phyloP scores from a whole-genome alignment of 495 filamentous ascomycete species.

The Talaromyces trachyspermus region DNA sequence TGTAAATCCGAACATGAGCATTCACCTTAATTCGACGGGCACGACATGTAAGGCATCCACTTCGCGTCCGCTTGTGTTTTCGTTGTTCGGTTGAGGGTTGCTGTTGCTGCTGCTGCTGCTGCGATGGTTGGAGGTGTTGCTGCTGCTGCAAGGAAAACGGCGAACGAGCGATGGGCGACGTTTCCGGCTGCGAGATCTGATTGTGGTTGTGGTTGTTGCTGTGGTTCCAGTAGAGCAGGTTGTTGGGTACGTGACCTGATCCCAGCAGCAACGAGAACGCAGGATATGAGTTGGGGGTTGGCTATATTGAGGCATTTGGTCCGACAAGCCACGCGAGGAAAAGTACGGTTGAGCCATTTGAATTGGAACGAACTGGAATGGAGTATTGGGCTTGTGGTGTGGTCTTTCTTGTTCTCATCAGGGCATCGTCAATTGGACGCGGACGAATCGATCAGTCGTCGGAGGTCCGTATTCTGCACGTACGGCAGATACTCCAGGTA shows the following conservation, averaged over 20 bases:
- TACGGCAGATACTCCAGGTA: no score
- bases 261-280: conserved; percentile 30
- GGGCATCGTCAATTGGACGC: no score
- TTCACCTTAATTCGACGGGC: conserved; percentile 80
- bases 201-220: conserved; percentile 20
- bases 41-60: conserved; percentile 91
- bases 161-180: background rate
- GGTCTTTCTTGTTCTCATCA: no score
- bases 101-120: conserved; percentile 21
- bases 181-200: background rate
- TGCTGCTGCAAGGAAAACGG: conserved; percentile 16
- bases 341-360: conserved; percentile 18
- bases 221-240: conserved; percentile 31
- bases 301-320: conserved; percentile 13
- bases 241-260: conserved; percentile 31
- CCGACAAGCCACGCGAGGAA: conserved; percentile 25
- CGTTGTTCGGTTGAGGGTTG: conserved; percentile 56
- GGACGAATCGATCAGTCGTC: no score
- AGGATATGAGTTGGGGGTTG: conserved; percentile 21
- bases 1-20: background rate
- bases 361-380: background rate
- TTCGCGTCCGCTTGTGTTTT: conserved; percentile 89
- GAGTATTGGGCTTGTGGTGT: background rate
- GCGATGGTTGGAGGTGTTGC: conserved; percentile 19
- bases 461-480: no score